Base-by-base conservation (phyloP, 1,139 yeast genomes). In the Saccharomyces hybrid region DNA sequence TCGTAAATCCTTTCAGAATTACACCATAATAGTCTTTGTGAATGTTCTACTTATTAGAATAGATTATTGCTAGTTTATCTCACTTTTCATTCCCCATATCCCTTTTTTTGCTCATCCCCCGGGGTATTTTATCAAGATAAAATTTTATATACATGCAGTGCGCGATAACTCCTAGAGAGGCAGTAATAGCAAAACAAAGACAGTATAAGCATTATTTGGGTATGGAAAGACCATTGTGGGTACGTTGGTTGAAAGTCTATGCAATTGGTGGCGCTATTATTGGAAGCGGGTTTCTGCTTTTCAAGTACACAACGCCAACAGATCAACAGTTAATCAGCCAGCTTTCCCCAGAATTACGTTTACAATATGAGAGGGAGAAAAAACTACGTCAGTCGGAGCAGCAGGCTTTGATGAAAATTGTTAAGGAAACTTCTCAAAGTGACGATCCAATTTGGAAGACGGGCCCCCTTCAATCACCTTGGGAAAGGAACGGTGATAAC, bases 391-490 rank as follows among this genome's bases (percentile, higher is more conserved):
- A 81, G 66, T 75, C 78, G 62, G 91, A 87, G 69, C 87, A 84
- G 66, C 75, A 78, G 66, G 82, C 80, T 63, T 70, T 86, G 59
- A 85, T 85, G 80, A 80, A 79, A 58, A 81, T 85, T 31, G 91
- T 82, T 1, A 73, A 78, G 56, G 64, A 78, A 60, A 86, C 93
- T 0, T 70, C 88, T 1, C 75, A 78, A 2, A 82, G 89, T 23
- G 77, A 81, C 60, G 88, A 85, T 54, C 95, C 95, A 0, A 80
- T 86, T 50, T 86, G 95, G 95, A 84, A 80, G 67, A 82, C 95
- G 0, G 95, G 91, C 0, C 75, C 81, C 1, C 78, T 86, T 51
- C 75, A 76, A 50, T 78, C 85, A 1, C 95, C 95, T 0, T 84
- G 68, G 68, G 72, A 67, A 82, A 75, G 88, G 77, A 60, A 73